Conservation (phyloP, 805 yeast genomes). For the Wickerhamiella sergipiensis region DNA sequence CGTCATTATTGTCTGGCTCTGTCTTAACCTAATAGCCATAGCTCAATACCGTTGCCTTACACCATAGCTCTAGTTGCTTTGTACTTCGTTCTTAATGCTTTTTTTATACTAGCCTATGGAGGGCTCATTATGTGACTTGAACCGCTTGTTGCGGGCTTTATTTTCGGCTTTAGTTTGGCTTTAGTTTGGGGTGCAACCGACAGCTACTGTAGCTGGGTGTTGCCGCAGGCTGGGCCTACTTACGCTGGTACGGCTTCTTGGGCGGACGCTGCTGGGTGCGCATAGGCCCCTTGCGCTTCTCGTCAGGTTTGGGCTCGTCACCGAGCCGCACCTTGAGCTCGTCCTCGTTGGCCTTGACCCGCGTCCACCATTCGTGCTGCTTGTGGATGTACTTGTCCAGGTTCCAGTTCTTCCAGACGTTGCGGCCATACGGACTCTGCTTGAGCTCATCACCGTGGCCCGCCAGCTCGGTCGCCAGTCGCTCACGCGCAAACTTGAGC, state of each 20-base stretch:
- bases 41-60: background rate
- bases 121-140: too few relatives aligned
- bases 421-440: slow-evolving; percentile 73
- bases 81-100: too few relatives aligned
- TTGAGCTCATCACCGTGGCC: slow-evolving; percentile 55
- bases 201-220: too few relatives aligned
- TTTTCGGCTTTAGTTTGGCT: too few relatives aligned
- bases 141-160: too few relatives aligned
- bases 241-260: background rate
- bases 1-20: too few relatives aligned
- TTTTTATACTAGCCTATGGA: too few relatives aligned
- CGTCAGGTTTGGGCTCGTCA: background rate
- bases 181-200: too few relatives aligned
- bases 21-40: too few relatives aligned
- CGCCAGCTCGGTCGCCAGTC: slow-evolving; percentile 55
- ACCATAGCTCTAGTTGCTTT: too few relatives aligned
- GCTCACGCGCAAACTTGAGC: slow-evolving; percentile 72
- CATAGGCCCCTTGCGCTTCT: background rate
- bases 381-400: slow-evolving; percentile 67
- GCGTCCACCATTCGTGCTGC: slow-evolving; percentile 67
- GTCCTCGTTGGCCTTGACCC: slow-evolving; percentile 23
- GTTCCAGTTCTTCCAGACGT: slow-evolving; percentile 92
- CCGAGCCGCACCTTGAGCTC: slow-evolving; percentile 7
- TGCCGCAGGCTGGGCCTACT: too few relatives aligned
- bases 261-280: background rate